Percentiles rank a stretch among this genome's conserved stretches.
phyloP scores from a whole-genome alignment of 768 basidiomycete species.

The Mycena sanguinolenta region DNA sequence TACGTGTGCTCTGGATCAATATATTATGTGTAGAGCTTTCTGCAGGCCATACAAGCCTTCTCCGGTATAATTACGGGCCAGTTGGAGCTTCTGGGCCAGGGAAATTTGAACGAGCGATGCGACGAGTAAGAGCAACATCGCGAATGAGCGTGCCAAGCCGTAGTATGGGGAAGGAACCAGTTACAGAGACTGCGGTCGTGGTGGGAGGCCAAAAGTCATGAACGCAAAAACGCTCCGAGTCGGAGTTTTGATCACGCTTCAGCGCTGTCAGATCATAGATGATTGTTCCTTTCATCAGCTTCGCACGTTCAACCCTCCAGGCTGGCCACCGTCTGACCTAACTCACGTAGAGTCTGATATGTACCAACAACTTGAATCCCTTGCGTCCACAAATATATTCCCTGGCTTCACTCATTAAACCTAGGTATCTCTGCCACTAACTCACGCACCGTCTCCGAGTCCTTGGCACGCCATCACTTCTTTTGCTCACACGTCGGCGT shows the following conservation, averaged over 20 bases:
- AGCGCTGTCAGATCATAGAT: too few relatives aligned
- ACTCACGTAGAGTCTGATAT: neutral
- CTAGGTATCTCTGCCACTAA: too few relatives aligned
- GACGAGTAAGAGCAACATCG: conserved; percentile 10
- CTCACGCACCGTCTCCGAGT: too few relatives aligned
- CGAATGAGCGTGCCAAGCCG: neutral
- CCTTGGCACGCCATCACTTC: too few relatives aligned
- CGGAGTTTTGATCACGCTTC: neutral
- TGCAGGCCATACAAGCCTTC: conserved; percentile 21
- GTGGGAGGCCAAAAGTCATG: neutral
- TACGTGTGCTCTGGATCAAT: conserved; percentile 3
- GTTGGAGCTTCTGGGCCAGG: conserved; percentile 11
- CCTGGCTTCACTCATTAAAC: too few relatives aligned
- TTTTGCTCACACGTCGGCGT: too few relatives aligned
- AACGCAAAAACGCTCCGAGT: neutral
- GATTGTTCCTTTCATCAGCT: neutral
- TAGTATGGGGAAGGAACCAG: neutral
- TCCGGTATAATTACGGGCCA: conserved; percentile 13
- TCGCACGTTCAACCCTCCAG: neutral
- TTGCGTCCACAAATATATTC: too few relatives aligned
- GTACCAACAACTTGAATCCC: neutral
- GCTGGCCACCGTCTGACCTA: neutral
- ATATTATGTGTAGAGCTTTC: neutral
- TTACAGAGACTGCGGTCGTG: neutral
- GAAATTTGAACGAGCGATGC: conserved; percentile 7